Conservation (phyloP, 352 stramenopile genomes). For the Phytophthora parvispora region DNA sequence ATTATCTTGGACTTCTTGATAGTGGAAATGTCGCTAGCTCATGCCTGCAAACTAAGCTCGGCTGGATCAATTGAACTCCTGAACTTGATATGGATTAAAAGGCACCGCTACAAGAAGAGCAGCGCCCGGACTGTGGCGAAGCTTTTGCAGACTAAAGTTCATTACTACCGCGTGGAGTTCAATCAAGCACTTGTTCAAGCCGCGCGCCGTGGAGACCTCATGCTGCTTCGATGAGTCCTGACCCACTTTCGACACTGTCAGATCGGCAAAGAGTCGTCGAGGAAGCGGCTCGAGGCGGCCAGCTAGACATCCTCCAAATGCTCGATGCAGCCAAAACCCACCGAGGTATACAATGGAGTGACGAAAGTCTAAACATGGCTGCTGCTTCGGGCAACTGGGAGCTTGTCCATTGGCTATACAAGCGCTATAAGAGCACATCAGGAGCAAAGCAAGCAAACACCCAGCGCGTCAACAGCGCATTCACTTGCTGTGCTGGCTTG, state of each 20-base stretch:
- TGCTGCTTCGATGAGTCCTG: constrained; percentile 8
- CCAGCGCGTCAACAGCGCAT: not conserved
- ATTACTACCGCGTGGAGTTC: constrained; percentile 6
- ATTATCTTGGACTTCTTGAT: constrained; percentile 18
- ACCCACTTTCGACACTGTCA: constrained; percentile 38
- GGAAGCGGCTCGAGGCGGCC: not conserved
- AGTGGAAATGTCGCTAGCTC: not conserved
- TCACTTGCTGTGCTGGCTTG: not conserved
- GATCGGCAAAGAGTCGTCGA: constrained; percentile 89
- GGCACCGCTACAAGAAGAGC: not conserved
- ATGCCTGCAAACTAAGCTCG: constrained; percentile 2
- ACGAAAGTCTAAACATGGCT: not conserved
- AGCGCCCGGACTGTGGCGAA: not conserved
- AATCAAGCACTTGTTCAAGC: not conserved
- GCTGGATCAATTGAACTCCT: not conserved
- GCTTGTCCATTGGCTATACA: not conserved
- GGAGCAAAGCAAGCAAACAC: not conserved
- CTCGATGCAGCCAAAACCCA: not conserved
- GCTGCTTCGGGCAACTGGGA: not conserved
- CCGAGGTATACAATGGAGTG: not conserved
- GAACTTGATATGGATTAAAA: constrained; percentile 10
- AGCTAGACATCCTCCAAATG: not conserved
- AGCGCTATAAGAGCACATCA: not conserved
- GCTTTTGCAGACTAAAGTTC: constrained; percentile 2
- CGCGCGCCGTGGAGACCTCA: not conserved